Evolutionary conservation across 2,329 filamentous ascomycete genomes (phyloP).

Genomic region (Apiospora saccharicola): DNA sequence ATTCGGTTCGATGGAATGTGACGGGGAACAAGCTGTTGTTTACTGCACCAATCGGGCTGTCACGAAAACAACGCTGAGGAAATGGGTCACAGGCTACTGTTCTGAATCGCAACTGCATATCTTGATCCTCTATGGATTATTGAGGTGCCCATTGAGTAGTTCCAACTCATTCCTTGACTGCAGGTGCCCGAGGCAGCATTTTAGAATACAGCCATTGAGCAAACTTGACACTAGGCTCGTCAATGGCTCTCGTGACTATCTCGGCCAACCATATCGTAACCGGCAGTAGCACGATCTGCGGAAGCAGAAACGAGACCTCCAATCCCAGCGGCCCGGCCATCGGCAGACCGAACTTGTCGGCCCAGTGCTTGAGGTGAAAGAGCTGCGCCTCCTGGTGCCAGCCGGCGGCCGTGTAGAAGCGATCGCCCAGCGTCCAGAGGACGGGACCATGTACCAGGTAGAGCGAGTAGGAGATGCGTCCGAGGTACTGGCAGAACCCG

Average conservation of each 20-base stretch:
- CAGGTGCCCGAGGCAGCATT: background rate
- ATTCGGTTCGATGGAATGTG: background rate
- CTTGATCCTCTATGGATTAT: background rate
- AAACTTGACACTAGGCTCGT: slow-evolving; percentile 67
- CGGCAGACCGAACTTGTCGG: slow-evolving; percentile 62
- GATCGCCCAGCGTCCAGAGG: slow-evolving; percentile 65
- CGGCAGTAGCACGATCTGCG: slow-evolving; percentile 67
- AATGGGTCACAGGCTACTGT: background rate
- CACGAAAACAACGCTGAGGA: background rate
- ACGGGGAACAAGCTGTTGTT: background rate
- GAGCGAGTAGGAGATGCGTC: slow-evolving; percentile 66
- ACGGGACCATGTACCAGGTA: slow-evolving; percentile 72
- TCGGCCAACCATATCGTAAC: slow-evolving; percentile 66
- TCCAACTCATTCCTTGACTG: background rate
- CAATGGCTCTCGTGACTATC: slow-evolving; percentile 61
- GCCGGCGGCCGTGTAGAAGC: slow-evolving; percentile 68
- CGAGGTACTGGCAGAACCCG: slow-evolving; percentile 66
- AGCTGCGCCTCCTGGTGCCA: slow-evolving; percentile 58
- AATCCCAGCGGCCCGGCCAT: slow-evolving; percentile 65
- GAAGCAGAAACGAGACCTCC: slow-evolving; percentile 64
- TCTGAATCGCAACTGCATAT: background rate
- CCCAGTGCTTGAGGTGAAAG: slow-evolving; percentile 62
- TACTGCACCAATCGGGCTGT: background rate
- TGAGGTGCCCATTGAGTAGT: background rate
- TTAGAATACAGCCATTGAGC: slow-evolving; percentile 61